Conservation (phyloP, 2,329 filamentous ascomycete species). For the Aspergillus unguis region DNA sequence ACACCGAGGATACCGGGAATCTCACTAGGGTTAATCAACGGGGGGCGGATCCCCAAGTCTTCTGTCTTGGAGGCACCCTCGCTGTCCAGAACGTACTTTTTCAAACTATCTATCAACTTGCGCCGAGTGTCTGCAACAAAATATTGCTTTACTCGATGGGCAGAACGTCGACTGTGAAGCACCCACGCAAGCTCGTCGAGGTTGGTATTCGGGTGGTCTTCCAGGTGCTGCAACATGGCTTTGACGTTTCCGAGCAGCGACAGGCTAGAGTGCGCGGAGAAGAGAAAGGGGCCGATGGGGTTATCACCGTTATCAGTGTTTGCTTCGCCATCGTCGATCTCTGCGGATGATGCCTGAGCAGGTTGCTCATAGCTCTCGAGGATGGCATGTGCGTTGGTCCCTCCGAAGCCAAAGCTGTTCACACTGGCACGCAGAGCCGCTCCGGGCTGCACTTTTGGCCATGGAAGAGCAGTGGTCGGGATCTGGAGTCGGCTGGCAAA, state of each 20-base stretch:
- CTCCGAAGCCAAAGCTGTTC: slow-evolving; percentile 11
- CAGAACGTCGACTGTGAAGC: neutral
- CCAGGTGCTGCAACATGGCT: neutral
- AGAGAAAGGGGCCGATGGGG: neutral
- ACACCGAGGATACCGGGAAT: slow-evolving; percentile 4
- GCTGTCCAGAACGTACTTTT: neutral
- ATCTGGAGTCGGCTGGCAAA: neutral
- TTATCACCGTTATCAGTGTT: neutral
- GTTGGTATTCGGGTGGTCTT: neutral
- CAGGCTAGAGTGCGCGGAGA: neutral
- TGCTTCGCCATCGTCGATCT: neutral
- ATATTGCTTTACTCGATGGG: neutral
- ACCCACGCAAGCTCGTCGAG: neutral
- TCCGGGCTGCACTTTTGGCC: neutral
- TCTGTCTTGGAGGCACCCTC: neutral
- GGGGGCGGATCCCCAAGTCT: neutral
- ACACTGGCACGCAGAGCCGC: neutral
- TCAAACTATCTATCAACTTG: neutral
- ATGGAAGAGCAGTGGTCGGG: neutral
- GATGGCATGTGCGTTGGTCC: slow-evolving; percentile 16
- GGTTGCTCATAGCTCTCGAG: slow-evolving; percentile 7
- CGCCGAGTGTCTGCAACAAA: neutral
- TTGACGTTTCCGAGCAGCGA: neutral
- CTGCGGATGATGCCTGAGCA: neutral
- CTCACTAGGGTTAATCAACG: neutral